These are phyloP conservation scores for Globisporangium rhizosaccharum DNA, from an alignment of 352 stramenopile genomes.

Conservation along the genomic window DNA sequence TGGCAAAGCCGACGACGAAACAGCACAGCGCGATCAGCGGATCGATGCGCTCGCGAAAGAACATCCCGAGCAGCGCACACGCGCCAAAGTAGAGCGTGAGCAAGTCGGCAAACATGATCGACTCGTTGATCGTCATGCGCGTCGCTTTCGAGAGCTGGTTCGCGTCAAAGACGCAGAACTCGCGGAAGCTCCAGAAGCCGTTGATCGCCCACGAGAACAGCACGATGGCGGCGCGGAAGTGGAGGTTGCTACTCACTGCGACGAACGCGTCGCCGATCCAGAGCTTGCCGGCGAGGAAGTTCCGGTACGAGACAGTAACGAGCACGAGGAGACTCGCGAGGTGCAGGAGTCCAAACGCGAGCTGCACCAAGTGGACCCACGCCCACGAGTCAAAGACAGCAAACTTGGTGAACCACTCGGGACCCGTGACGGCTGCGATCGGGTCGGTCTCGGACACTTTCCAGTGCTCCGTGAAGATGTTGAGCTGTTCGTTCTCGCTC, in stretches of 20 bases:
- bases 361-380: constrained; percentile 20
- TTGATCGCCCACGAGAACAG: constrained; percentile 38
- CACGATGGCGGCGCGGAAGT: constrained; percentile 22
- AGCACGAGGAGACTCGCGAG: constrained; percentile 14
- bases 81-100: constrained; percentile 22
- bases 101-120: constrained; percentile 32
- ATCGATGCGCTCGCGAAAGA: constrained; percentile 20
- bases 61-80: constrained; percentile 13
- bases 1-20: constrained; percentile 16
- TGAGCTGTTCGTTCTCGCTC: constrained; percentile 8
- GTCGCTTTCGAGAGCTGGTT: constrained; percentile 22
- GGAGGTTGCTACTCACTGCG: constrained; percentile 1
- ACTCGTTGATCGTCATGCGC: constrained; percentile 20
- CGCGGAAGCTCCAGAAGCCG: constrained; percentile 30
- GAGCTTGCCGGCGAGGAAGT: constrained; percentile 1
- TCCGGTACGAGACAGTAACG: constrained; percentile 7
- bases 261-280: constrained; percentile 12
- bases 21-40: constrained; percentile 12
- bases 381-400: constrained; percentile 15
- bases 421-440: constrained; percentile 1
- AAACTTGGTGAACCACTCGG: constrained; percentile 1
- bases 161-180: constrained; percentile 34
- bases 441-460: constrained; percentile 4
- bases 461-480: constrained; percentile 16
- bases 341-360: constrained; percentile 12